Evolutionary conservation across 2,329 filamentous ascomycete species (phyloP), one percentile per base, ranked within the genome.

Genomic region (Colletotrichum tofieldiae): DNA sequence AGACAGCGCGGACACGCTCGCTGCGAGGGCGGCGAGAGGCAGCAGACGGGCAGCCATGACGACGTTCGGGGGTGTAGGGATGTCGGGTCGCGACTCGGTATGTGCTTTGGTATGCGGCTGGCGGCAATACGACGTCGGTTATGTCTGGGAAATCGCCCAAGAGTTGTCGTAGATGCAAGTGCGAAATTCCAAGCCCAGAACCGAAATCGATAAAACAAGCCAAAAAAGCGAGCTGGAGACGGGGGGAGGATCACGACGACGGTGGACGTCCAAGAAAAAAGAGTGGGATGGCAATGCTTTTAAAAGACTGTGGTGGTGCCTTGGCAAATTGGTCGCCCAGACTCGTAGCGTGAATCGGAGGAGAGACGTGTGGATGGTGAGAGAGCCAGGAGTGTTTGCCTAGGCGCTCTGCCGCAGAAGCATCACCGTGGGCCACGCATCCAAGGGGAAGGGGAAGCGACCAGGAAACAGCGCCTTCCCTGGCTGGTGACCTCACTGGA

Each of bases 231-330:
- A 51, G 37, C 65, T 55, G 35, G 12, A 45, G 43, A 59, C 45
- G 45, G 62, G 39, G 26, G 23, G 54, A 47, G 18, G 45, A 23
- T 18, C 11, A 60, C 39, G 26, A 45, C 43, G 37, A 39, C 54
- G 39, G 47, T 41, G 35, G 35, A 58, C 7, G 52, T 20, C 62
- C 56, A 63, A 51, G 58, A 37, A 69, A 69, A 58, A 67, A 61
- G 64, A 71, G 68, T 63, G 68, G 68, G 65, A 71, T 71, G n/a
- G 58, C 58, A 62, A 71, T 63, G 51, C 51, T 61, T 67, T 67
- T 71, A 67, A 64, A 41, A 56, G 65, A 37, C 23, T 43, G 67
- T 35, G 32, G 49, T 59, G 49, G 37, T 71, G 61, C 58, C 67
- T 71, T 71, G 68, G 68, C 68, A 58, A 35, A 67, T 29, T 68